Evolutionary conservation across 345 rosid species (phyloP).

Genomic region (Boechera divaricarpa): DNA sequence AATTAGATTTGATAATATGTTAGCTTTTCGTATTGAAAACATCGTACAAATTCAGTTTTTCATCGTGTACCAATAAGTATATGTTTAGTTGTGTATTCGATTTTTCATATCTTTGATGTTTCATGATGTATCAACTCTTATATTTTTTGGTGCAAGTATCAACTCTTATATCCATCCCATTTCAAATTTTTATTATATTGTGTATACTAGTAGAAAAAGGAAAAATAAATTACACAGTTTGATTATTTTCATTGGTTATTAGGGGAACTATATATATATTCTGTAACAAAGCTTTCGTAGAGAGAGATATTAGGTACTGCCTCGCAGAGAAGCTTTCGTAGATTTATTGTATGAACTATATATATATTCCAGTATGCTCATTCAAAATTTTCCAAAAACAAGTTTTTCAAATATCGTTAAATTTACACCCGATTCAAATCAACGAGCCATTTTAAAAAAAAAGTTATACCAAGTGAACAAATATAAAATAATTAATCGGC

Average conservation of each 20-base stretch:
- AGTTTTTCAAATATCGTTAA: constrained; percentile 23
- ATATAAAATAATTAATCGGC: neutral
- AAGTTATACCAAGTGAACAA: constrained; percentile 5
- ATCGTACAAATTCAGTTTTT: too few species aligned
- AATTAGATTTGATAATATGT: too few species aligned
- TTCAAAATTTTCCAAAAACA: constrained; percentile 23
- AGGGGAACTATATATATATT: neutral
- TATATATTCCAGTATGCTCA: constrained; percentile 8
- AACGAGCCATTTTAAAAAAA: constrained; percentile 20
- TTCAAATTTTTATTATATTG: too few species aligned
- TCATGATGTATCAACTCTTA: too few species aligned
- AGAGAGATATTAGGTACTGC: too few species aligned
- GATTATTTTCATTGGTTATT: neutral
- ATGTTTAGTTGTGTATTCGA: too few species aligned
- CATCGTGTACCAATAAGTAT: too few species aligned
- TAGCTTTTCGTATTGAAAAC: too few species aligned
- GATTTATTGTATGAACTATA: neutral
- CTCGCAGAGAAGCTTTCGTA: neutral
- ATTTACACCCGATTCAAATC: neutral
- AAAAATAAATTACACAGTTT: neutral
- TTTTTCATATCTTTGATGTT: too few species aligned
- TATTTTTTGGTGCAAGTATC: too few species aligned
- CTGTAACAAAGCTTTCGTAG: too few species aligned
- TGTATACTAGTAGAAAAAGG: neutral
- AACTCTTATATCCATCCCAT: too few species aligned